phyloP scores from a whole-genome alignment of 257 asterid species.

The Nyctanthes arbortristis region DNA sequence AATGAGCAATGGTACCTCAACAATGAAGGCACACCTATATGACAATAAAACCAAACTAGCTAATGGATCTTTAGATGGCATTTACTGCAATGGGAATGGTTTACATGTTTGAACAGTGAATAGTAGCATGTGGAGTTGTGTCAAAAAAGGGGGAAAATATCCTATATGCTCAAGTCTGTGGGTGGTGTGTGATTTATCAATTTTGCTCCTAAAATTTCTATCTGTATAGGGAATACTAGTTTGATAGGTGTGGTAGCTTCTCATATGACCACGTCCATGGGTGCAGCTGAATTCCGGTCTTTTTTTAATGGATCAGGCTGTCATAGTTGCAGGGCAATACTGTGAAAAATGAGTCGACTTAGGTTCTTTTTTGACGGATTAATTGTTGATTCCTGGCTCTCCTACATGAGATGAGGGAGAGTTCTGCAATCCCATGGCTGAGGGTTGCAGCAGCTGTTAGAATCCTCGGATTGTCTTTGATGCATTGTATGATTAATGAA shows the following conservation, averaged over 20 bases:
- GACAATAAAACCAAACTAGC: slow-evolving; percentile 48
- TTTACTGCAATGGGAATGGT: slow-evolving; percentile 65
- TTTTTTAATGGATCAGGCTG: slow-evolving; percentile 40
- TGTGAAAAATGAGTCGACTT: slow-evolving; percentile 11
- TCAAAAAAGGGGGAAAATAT: neutral
- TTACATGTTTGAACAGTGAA: slow-evolving; percentile 46
- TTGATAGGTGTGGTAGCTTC: slow-evolving; percentile 20
- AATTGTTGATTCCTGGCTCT: neutral
- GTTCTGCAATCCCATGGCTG: neutral
- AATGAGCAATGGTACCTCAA: slow-evolving; percentile 53
- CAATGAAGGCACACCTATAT: slow-evolving; percentile 40
- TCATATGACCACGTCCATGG: slow-evolving; percentile 18
- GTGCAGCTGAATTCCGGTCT: slow-evolving; percentile 44
- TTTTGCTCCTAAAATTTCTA: slow-evolving; percentile 10
- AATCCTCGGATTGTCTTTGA: neutral
- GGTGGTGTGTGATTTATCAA: slow-evolving; percentile 14
- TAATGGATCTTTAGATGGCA: slow-evolving; percentile 58
- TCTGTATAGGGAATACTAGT: slow-evolving; percentile 31
- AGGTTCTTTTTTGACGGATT: neutral
- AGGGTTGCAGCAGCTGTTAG: neutral
- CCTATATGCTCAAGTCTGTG: neutral
- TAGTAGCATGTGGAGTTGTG: neutral
- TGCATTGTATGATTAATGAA: neutral
- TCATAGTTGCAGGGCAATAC: slow-evolving; percentile 20
- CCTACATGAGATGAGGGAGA: neutral